A percentile compares a stretch with the other conserved stretches of the same genome.
phyloP scores from a whole-genome alignment of 164 flowering plant species.

The Sextonia rubra region DNA sequence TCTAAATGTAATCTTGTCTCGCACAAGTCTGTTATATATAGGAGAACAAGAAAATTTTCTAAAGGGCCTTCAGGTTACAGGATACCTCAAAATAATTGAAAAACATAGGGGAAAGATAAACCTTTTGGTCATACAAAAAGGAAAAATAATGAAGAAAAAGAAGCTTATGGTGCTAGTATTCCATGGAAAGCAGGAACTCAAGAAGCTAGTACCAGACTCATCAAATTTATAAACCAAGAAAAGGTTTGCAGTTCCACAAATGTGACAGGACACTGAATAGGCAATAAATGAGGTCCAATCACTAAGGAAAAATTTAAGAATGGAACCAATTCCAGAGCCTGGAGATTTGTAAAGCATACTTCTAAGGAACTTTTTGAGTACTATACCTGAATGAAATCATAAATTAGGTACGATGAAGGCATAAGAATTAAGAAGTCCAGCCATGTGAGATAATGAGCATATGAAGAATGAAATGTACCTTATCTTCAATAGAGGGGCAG shows the following conservation, averaged over 20 bases:
- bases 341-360: not conserved
- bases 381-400: not conserved
- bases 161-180: not conserved
- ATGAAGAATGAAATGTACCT: constrained; percentile 37
- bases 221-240: not conserved
- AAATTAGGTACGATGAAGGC: not conserved
- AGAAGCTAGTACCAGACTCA: constrained; percentile 1
- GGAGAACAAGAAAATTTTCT: too few relatives aligned
- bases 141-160: not conserved
- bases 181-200: not conserved
- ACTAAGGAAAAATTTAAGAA: too few relatives aligned
- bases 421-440: not conserved
- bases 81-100: not conserved
- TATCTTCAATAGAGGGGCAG: constrained; percentile 98
- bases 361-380: not conserved
- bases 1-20: too few relatives aligned
- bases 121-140: too few relatives aligned
- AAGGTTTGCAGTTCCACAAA: not conserved
- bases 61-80: not conserved
- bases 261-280: not conserved
- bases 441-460: not conserved
- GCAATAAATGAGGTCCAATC: too few relatives aligned
- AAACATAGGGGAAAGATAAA: too few relatives aligned
- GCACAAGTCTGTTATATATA: too few relatives aligned
- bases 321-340: not conserved